Evolutionary conservation across 345 rosid species (phyloP), one percentile per base, ranked within the genome.

Genomic region (Streptanthus diversifolius): DNA sequence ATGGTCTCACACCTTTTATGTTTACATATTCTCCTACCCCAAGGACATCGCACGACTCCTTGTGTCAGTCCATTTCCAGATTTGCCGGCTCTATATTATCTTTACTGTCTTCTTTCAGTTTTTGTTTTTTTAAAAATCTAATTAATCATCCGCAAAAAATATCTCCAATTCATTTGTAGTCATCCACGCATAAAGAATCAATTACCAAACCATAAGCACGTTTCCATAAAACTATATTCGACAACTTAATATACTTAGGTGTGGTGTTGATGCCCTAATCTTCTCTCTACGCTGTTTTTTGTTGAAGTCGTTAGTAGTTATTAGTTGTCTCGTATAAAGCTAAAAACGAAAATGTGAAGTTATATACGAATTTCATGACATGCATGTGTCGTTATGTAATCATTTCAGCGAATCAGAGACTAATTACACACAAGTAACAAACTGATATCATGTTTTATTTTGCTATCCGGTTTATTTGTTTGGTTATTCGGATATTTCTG

Each of bases 11-110:
- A 57, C 65, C 56, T 43, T 43, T 44, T 30, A 43, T 56, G 44
- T 69, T 21, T 43, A 1, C 5, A 30, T 69, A 21, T 57, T 39
- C 44, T 53, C 72, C 35, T 33, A 68, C 41, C 63, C 55, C 44
- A 21, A 69, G 44, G 64, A 57, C 64, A 56, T 56, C 44, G 44
- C 73, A 56, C 44, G 55, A 35, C 73, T 12, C 56, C 7, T 44
- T 57, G 45, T 57, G 73, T 69, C 73, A 56, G 73, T 44, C 33
- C 53, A 29, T 18, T 43, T 69, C 73, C 73, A 69, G 66, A 57
- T 57, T 69, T 69, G 73, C 56, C 73, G 73, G 73, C 73, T 57
- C 41, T 32, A 1, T 19, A 55, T 41, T 14, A 3, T 10, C 0
- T 30, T 32, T 32, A 67, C 51, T 11, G n/a, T 13, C 9, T 19